phyloP scores from a whole-genome alignment of 371 early-diverging fungal species.

The Lichtheimia hyalospora region DNA sequence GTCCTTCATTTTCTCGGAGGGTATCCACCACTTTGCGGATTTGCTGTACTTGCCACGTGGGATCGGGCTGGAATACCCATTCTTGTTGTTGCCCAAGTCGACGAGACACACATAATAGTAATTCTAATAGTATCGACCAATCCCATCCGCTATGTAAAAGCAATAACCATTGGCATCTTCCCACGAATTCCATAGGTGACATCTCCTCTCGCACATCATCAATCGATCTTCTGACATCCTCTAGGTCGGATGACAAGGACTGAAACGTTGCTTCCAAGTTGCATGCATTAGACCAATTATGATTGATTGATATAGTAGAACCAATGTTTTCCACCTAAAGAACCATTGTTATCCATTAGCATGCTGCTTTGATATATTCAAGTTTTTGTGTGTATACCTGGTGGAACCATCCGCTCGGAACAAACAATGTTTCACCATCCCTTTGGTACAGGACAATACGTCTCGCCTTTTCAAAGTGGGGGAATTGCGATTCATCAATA shows the following conservation, averaged over 20 bases:
- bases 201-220: constrained; percentile 52
- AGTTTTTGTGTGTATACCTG: constrained; percentile 32
- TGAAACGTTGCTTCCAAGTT: constrained; percentile 51
- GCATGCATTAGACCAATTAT: constrained; percentile 70
- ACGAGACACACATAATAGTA: constrained; percentile 15
- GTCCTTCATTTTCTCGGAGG: background rate
- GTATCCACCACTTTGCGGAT: constrained; percentile 6
- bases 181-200: constrained; percentile 44
- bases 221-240: constrained; percentile 54
- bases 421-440: constrained; percentile 70
- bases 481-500: constrained; percentile 50
- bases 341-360: background rate
- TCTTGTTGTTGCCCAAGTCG: constrained; percentile 5
- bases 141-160: constrained; percentile 63
- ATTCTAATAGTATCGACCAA: constrained; percentile 36
- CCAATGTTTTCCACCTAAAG: constrained; percentile 62
- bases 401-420: constrained; percentile 80
- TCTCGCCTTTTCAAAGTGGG: constrained; percentile 49
- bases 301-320: constrained; percentile 76
- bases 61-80: constrained; percentile 11
- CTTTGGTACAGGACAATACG: constrained; percentile 54
- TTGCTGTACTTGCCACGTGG: constrained; percentile 16
- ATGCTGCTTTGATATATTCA: background rate
- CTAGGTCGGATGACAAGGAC: constrained; percentile 48
- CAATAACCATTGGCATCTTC: constrained; percentile 51